Evolutionary conservation across 306 rosid genomes (phyloP), one percentile per base, ranked within the genome.

Genomic region (Luffa acutangula): DNA sequence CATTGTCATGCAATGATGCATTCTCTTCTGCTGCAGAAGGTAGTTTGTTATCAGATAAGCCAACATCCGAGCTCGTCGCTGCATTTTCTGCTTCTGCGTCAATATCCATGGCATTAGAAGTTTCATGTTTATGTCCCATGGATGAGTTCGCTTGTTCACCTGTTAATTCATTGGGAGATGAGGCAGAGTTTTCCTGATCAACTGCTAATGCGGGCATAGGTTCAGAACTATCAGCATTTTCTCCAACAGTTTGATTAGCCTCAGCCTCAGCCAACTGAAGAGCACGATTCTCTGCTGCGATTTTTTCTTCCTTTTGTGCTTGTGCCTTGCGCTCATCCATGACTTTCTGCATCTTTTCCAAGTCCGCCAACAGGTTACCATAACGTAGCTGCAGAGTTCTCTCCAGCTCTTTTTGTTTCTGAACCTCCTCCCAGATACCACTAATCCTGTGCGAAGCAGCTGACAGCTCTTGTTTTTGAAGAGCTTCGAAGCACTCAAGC

Each of bases 331-430:
- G 75, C 73, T 87, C 84, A 37, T 88, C 84, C 83, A 89, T 88
- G 73, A 76, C 77, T 66, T 77, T 85, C 77, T 83, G 88, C 62
- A 76, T 80, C 86, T 88, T 88, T 82, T 88, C 96, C 65, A 85
- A 67, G 80, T 89, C 96, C 41, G 57, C 86, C 45, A 80, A n/a
- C 73, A 86, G 91, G 79, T 89, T 88, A 12, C 96, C 98, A 56
- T 92, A 94, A 71, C 80, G 87, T 84, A 84, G 86, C 81, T 94
- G 98, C 15, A 89, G 79, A 56, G 83, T 88, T 82, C 79, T 86
- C 90, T 94, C 98, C 2, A 89, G 96, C 83, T 90, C 97, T 88
- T 89, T 94, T 80, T 94, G 98, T 82, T 88, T 92, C 78, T 89
- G 91, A 62, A 94, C 94, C 82, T 92, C 97, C 42, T 86, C 88